A percentile compares a stretch with the other conserved stretches of the same genome.
These are phyloP conservation scores for Rasamsonia emersonii DNA, from an alignment of 2,329 filamentous ascomycete species.

Conservation along the genomic window DNA sequence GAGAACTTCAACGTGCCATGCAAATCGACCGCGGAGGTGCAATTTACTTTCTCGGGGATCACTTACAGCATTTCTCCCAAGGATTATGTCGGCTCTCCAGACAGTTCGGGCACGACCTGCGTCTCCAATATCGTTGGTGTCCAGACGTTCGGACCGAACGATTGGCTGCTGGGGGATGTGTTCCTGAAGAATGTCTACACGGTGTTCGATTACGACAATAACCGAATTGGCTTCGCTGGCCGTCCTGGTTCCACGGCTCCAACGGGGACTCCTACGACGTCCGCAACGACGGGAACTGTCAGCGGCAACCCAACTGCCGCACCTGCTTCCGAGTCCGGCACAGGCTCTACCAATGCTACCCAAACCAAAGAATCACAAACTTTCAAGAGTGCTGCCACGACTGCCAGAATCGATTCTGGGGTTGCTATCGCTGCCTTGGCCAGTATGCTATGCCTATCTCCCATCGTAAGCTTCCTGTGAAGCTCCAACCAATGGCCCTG, in stretches of 20 bases:
- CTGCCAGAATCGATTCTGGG: too few relatives aligned
- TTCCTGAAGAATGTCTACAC: constrained; percentile 87
- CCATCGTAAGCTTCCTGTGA: too few relatives aligned
- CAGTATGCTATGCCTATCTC: too few relatives aligned
- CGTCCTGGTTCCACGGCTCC: constrained; percentile 5
- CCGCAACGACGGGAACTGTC: constrained; percentile 1
- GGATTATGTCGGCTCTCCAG: constrained; percentile 55
- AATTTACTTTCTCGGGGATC: constrained; percentile 59
- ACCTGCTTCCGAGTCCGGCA: too few relatives aligned
- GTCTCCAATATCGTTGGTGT: constrained; percentile 67
- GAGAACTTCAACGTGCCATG: constrained; percentile 67
- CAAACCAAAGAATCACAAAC: too few relatives aligned
- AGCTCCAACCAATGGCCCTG: too few relatives aligned
- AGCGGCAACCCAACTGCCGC: too few relatives aligned
- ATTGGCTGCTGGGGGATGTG: constrained; percentile 77
- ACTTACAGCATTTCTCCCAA: constrained; percentile 58
- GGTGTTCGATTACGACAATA: constrained; percentile 67
- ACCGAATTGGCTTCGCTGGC: constrained; percentile 28
- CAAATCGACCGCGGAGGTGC: constrained; percentile 51
- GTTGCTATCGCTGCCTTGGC: too few relatives aligned
- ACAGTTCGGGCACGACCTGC: constrained; percentile 30
- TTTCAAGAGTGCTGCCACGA: too few relatives aligned
- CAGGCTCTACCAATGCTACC: too few relatives aligned
- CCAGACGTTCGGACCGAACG: constrained; percentile 51
- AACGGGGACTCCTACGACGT: background rate